These are phyloP conservation scores for Sphaerosporella brunnea DNA, from an alignment of 495 filamentous ascomycete genomes.

Conservation along the genomic window DNA sequence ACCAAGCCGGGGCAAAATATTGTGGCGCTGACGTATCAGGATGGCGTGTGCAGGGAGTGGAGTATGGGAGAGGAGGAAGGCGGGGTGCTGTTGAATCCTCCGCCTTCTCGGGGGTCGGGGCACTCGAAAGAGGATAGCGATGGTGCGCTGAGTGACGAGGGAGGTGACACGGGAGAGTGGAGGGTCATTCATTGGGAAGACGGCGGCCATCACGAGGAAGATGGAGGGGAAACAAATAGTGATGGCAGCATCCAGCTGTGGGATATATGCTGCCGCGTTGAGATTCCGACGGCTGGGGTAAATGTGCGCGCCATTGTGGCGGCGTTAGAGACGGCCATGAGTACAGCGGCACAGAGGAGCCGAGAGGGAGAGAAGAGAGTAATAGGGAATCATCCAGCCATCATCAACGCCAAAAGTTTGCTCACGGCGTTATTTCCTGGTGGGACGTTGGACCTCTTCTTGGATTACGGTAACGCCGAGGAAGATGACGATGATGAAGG, in stretches of 20 bases:
- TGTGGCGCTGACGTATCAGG: slow-evolving; percentile 17
- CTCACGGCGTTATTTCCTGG: slow-evolving; percentile 18
- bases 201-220: slow-evolving; percentile 10
- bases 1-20: slow-evolving; percentile 16
- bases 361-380: slow-evolving; percentile 13
- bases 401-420: slow-evolving; percentile 18
- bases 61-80: slow-evolving; percentile 23
- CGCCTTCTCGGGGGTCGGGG: slow-evolving; percentile 11
- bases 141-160: background rate
- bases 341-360: slow-evolving; percentile 11
- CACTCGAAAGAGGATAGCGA: slow-evolving; percentile 1
- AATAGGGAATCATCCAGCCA: slow-evolving; percentile 17
- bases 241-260: slow-evolving; percentile 13
- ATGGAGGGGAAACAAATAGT: slow-evolving; percentile 6
- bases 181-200: slow-evolving; percentile 8
- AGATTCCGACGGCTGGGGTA: slow-evolving; percentile 13
- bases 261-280: slow-evolving; percentile 16
- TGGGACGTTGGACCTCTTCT: slow-evolving; percentile 7
- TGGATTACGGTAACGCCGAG: background rate
- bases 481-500: slow-evolving; percentile 8
- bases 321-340: slow-evolving; percentile 8
- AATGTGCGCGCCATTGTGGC: slow-evolving; percentile 14
- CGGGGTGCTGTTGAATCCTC: slow-evolving; percentile 14
- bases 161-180: slow-evolving; percentile 14
- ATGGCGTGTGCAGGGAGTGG: slow-evolving; percentile 18